Evolutionary conservation across 2,329 filamentous ascomycete genomes (phyloP), one percentile per base, ranked within the genome.

Genomic region (Cryphonectria carpinicola): DNA sequence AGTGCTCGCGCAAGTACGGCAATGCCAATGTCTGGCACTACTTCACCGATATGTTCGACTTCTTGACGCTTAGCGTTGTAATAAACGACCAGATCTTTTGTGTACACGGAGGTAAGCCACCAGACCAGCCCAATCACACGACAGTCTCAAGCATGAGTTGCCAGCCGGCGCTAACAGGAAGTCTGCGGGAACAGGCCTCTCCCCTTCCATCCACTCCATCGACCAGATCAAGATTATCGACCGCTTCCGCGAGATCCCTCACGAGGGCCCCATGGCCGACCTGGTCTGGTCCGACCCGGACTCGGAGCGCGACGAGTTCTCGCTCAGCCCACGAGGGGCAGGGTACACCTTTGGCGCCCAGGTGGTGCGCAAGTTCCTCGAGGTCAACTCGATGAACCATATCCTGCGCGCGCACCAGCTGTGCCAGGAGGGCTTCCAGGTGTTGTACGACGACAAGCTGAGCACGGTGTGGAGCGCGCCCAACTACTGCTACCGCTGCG

Each of bases 141-240:
- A 6, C 46, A 14, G 62, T 66, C 25, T 69, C 49, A 65, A 28
- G 49, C 28, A 61, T 56, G 25, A 39, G 65, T 54, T 22, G 46
- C 22, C 54, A 43, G n/a, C 25, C 54, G 39, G n/a, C 25, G 37
- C 66, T 71, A 56, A 72, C 71, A 41, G 41, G 37, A 39, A 11
- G 35, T 13, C 10, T 4, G 1, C 49, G n/a, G 22, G 7, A 22
- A 25, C 73, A 92, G 91, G 93, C 32, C 87, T 96, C 28, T 95
- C 92, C 0, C 93, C 93, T 1, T 95, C 92, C 41, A 98, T 99
- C 79, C 96, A 99, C 82, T 97, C 93, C 61, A 98, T 99, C 79
- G 96, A 99, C 81, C 96, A 99, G 83, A 98, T 99, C 83, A 98
- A 99, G 82, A 97, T 99, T 81, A 98, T 99, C 80, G 96, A 99